Evolutionary conservation across 163 green algal species (phyloP).

Genomic region (Scenedesmus sp.): DNA sequence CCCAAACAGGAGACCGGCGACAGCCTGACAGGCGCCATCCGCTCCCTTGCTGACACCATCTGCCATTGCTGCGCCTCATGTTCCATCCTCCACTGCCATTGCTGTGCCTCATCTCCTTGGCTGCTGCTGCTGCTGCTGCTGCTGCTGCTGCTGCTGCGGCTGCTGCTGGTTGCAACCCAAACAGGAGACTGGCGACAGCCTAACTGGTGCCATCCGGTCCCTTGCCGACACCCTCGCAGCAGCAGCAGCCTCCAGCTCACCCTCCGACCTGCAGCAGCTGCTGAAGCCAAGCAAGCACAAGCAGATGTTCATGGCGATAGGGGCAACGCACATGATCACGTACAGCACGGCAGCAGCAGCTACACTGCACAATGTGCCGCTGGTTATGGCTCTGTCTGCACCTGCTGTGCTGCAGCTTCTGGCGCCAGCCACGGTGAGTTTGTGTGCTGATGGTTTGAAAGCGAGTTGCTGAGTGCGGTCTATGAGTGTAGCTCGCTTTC

Average conservation of each 20-base stretch:
- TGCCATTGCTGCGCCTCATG: too few relatives aligned
- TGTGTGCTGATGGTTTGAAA: neutral
- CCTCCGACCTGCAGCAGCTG: constrained; percentile 19
- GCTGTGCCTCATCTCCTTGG: too few relatives aligned
- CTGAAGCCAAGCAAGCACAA: neutral
- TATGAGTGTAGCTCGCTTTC: too few relatives aligned
- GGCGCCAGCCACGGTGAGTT: neutral
- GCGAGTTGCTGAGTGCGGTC: too few relatives aligned
- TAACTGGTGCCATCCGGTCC: constrained; percentile 58
- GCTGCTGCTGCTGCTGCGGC: neutral
- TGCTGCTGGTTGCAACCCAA: neutral
- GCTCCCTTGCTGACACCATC: constrained; percentile 65
- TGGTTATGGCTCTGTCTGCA: constrained; percentile 38
- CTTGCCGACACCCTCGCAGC: constrained; percentile 61
- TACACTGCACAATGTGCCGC: constrained; percentile 49
- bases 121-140: too few relatives aligned
- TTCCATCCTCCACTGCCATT: too few relatives aligned
- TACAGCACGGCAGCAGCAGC: constrained; percentile 5
- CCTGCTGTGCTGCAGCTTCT: constrained; percentile 5
- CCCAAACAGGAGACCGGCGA: constrained; percentile 70
- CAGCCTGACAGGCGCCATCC: constrained; percentile 61
- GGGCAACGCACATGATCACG: constrained; percentile 60
- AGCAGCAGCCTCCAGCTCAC: neutral
- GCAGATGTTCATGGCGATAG: constrained; percentile 70
- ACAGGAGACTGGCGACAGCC: constrained; percentile 75